Percentiles rank a stretch among this genome's conserved stretches.
These are phyloP conservation scores for Yarrowia sp. DNA, from an alignment of 805 yeast genomes.

Conservation along the genomic window DNA sequence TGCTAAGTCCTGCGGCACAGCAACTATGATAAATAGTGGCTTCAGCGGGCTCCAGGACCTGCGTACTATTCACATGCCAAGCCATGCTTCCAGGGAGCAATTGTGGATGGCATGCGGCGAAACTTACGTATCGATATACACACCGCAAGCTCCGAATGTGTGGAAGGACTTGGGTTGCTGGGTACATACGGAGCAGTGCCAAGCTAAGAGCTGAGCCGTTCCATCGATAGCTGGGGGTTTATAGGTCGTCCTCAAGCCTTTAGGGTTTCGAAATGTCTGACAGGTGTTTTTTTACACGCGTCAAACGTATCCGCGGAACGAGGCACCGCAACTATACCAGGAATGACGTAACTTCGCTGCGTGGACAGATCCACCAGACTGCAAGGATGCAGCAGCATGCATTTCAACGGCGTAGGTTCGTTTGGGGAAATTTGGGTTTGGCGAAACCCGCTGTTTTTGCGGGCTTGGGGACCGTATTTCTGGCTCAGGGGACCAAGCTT, in stretches of 20 bases:
- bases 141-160: background rate
- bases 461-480: background rate
- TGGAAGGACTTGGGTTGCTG: background rate
- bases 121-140: background rate
- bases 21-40: background rate
- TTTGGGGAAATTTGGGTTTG: background rate
- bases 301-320: no score
- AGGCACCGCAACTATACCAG: background rate
- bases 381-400: background rate
- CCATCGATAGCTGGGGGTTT: no score
- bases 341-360: background rate
- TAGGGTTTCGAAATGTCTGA: no score
- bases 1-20: background rate
- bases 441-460: background rate
- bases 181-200: background rate
- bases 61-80: background rate
- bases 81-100: background rate
- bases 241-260: no score
- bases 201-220: background rate
- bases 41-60: background rate
- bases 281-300: no score
- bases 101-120: background rate
- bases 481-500: no score
- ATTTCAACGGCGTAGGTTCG: background rate
- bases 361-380: background rate